A percentile compares a stretch with the other conserved stretches of the same genome.
phyloP scores from a whole-genome alignment of 306 rosid genomes.

The Dryas octopetala region DNA sequence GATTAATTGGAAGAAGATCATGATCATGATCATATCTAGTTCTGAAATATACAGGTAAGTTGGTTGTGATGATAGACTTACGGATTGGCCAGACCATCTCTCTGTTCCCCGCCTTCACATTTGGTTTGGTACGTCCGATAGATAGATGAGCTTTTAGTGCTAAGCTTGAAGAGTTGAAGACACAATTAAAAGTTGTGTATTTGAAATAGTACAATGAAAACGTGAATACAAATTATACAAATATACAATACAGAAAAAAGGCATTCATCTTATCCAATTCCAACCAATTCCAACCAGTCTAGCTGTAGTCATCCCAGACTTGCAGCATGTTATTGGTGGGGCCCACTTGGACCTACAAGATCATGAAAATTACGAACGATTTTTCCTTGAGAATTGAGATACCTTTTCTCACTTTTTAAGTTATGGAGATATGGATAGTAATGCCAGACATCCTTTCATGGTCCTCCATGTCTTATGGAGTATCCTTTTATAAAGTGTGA shows the following conservation, averaged over 20 bases:
- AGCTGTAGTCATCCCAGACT: not conserved
- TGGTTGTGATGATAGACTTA: constrained; percentile 29
- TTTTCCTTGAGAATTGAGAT: too few species aligned
- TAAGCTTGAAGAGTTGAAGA: not conserved
- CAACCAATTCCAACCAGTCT: not conserved
- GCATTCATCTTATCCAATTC: constrained; percentile 11
- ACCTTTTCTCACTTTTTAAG: too few species aligned
- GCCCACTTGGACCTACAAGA: not conserved
- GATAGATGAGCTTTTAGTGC: not conserved
- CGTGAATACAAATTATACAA: not conserved
- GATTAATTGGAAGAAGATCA: not conserved
- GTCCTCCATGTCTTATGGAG: too few species aligned
- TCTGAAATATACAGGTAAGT: not conserved
- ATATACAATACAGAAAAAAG: not conserved
- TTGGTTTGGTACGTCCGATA: not conserved
- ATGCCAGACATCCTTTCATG: too few species aligned
- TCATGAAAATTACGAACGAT: too few species aligned
- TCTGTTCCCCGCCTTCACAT: constrained; percentile 27
- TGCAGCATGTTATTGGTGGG: not conserved
- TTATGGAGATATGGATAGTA: too few species aligned
- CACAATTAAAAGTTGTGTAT: not conserved
- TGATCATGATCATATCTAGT: not conserved
- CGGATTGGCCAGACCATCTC: constrained; percentile 60
- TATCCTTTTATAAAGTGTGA: too few species aligned
- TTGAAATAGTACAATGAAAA: not conserved